These are phyloP conservation scores for Penicillium corylophilum DNA, from an alignment of 2,329 filamentous ascomycete species.

Conservation along the genomic window DNA sequence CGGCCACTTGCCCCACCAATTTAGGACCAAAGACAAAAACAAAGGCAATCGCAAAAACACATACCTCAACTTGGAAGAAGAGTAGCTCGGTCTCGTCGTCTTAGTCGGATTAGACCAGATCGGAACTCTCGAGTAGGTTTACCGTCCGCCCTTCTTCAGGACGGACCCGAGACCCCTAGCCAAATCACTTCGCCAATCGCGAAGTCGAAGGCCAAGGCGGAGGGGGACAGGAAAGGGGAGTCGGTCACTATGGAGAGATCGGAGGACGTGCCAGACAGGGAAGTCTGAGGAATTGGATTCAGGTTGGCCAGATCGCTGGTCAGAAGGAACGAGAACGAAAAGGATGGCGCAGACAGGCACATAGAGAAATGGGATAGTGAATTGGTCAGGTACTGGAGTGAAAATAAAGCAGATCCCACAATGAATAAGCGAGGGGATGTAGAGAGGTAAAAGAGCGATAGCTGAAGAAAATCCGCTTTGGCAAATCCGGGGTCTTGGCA, in stretches of 20 bases:
- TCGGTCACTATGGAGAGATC: slow-evolving; percentile 13
- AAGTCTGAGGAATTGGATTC: slow-evolving; percentile 16
- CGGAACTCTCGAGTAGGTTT: slow-evolving; percentile 35
- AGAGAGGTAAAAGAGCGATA: background rate
- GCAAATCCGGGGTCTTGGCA: slow-evolving; percentile 22
- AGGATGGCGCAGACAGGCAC: slow-evolving; percentile 33
- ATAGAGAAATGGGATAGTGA: slow-evolving; percentile 33
- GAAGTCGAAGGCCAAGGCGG: slow-evolving; percentile 23
- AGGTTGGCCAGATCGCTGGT: slow-evolving; percentile 29
- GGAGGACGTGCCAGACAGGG: slow-evolving; percentile 16
- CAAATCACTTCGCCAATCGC: slow-evolving; percentile 40
- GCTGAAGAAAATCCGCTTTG: slow-evolving; percentile 20
- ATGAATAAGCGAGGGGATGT: slow-evolving; percentile 9
- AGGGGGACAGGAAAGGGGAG: slow-evolving; percentile 11
- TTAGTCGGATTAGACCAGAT: slow-evolving; percentile 12
- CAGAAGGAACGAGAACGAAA: slow-evolving; percentile 27
- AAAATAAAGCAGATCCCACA: slow-evolving; percentile 3
- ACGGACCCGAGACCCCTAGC: slow-evolving; percentile 51
- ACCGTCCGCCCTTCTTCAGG: slow-evolving; percentile 54
- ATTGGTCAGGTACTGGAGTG: background rate
- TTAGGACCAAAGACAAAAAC: slow-evolving; percentile 7
- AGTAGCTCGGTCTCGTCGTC: slow-evolving; percentile 10
- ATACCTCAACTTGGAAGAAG: slow-evolving; percentile 17
- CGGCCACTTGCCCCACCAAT: slow-evolving; percentile 19
- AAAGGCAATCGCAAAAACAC: slow-evolving; percentile 5